Base-by-base conservation (phyloP, 1,139 yeast genomes). In the Kodamaea suecica region DNA sequence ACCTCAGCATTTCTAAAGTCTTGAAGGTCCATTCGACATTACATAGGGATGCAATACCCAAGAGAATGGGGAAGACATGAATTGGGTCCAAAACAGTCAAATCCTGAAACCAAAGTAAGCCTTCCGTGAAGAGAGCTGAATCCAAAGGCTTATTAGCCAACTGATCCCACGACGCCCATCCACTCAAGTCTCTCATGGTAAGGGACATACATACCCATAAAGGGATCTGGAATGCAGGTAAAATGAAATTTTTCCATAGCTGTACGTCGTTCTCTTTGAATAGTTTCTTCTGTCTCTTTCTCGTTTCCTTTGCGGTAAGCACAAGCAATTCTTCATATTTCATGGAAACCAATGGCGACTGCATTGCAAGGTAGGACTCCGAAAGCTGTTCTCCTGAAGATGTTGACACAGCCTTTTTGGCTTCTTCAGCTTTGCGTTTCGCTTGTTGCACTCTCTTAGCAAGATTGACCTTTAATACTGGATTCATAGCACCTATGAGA, bases 211-310 rank as follows among this genome's bases (percentile, higher is more conserved):
- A 68, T 3, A 87, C 70, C 95, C 96, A 90, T n/a, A 88, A 57
- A 0, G 97, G 97, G 19, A 90, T 70, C 54, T 90, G 97, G 15
- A 84, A 76, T 1, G 79, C 64, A 0, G 97, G 97, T 31, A 85
- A 52, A 1, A 80, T 54, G 38, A 80, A 63, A 49, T 84, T 81
- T 54, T 87, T 88, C 90, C 95, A 90, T 38, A 81, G 57, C 50
- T 85, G 94, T 35, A 90, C 86, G 11, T 69, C 65, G 50, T 83
- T 70, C 36, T 74, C 70, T 44, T 73, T 75, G 58, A 84, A 90
- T 12, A 90, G 62, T 33, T 59, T 61, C 45, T 81, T 78, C 47
- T 90, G 94, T 40, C 95, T 68, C 41, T 77, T 78, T 39, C 92
- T 67, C 26, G 81, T 75, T 53, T 90, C 97, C 54, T 85, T 88